Evolutionary conservation across 2,329 filamentous ascomycete species (phyloP).

Genomic region (Fusarium goolgardi): DNA sequence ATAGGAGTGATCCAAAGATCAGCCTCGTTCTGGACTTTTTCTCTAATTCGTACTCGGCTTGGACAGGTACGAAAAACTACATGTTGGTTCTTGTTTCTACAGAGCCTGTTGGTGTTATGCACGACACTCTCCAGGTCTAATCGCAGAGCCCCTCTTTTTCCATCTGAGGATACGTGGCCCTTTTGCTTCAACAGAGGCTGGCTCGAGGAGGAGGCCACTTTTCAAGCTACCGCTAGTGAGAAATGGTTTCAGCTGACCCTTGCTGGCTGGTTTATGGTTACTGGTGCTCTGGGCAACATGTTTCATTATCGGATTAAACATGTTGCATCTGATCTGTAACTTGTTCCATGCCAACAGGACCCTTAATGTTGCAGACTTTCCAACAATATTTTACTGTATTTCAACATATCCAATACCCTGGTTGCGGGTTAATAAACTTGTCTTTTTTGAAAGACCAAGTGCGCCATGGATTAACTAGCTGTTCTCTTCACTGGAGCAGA

Average conservation of each 20-base stretch:
- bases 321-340: neutral
- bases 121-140: slow-evolving; percentile 25
- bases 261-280: slow-evolving; percentile 4
- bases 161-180: slow-evolving; percentile 35
- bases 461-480: neutral
- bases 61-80: slow-evolving; percentile 6
- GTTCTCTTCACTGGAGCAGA: neutral
- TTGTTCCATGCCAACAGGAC: slow-evolving; percentile 7
- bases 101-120: slow-evolving; percentile 19
- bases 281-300: neutral
- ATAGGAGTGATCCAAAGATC: neutral
- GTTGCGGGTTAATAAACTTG: too few species aligned
- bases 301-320: slow-evolving; percentile 1
- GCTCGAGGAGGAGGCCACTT: slow-evolving; percentile 6
- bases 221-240: slow-evolving; percentile 26
- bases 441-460: neutral
- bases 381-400: neutral
- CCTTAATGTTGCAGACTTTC: neutral
- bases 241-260: slow-evolving; percentile 9
- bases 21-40: slow-evolving; percentile 7
- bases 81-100: slow-evolving; percentile 2
- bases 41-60: slow-evolving; percentile 29
- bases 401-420: neutral
- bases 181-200: slow-evolving; percentile 5
- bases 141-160: slow-evolving; percentile 17